phyloP scores from a whole-genome alignment of 2,329 filamentous ascomycete species.

The Microcera coccophila region DNA sequence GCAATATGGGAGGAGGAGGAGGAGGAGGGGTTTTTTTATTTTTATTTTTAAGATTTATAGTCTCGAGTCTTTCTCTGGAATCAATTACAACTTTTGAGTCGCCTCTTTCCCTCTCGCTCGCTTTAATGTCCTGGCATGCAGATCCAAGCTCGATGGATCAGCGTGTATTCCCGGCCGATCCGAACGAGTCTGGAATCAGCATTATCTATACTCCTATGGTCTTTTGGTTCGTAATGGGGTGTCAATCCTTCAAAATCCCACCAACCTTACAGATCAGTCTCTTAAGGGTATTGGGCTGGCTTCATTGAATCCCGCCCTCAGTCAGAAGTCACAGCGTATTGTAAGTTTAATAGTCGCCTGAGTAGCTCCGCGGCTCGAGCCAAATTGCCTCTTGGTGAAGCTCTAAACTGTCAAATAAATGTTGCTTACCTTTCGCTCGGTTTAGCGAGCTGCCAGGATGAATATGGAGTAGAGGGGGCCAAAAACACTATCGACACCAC shows the following conservation, averaged over 20 bases:
- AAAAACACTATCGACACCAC: no score
- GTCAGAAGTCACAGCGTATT: constrained; percentile 16
- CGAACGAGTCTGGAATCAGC: constrained; percentile 7
- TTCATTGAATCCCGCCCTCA: constrained; percentile 9
- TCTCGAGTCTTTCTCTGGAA: constrained; percentile 29
- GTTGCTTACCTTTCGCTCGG: constrained; percentile 46
- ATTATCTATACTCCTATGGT: constrained; percentile 9
- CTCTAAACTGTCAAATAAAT: constrained; percentile 49
- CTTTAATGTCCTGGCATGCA: constrained; percentile 13
- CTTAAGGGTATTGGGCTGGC: constrained; percentile 14
- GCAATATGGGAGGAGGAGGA: constrained; percentile 6
- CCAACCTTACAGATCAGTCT: constrained; percentile 20
- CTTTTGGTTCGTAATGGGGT: constrained; percentile 12
- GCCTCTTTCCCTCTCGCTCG: constrained; percentile 23
- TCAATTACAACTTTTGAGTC: constrained; percentile 24
- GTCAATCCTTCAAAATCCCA: constrained; percentile 16
- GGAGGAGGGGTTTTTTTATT: constrained; percentile 38
- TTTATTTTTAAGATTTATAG: constrained; percentile 39
- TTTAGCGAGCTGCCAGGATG: constrained; percentile 51
- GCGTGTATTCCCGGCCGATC: constrained; percentile 4
- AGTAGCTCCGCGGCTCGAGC: constrained; percentile 27
- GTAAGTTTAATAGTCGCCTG: constrained; percentile 18
- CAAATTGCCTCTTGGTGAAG: constrained; percentile 54
- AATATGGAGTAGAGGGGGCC: constrained; percentile 51
- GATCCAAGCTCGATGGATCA: constrained; percentile 9